These are phyloP conservation scores for Trypanosoma theileri DNA, from an alignment of 208 protist species.

Conservation along the genomic window DNA sequence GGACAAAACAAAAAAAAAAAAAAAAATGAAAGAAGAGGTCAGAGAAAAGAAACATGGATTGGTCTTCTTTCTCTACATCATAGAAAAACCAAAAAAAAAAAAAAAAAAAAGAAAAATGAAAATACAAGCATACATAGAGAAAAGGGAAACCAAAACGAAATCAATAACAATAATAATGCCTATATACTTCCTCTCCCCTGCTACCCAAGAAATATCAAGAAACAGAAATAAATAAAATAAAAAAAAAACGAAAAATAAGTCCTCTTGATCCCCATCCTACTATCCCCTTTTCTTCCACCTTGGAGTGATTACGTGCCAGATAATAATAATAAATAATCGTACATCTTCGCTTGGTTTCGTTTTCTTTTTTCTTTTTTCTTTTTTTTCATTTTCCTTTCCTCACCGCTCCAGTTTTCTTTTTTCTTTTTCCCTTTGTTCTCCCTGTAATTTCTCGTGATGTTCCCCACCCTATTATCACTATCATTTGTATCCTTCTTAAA, in stretches of 20 bases:
- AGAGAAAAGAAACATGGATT: background rate
- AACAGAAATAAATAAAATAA: background rate
- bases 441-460: background rate
- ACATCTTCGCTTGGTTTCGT: too few relatives aligned
- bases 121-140: background rate
- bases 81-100: background rate
- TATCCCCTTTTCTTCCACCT: too few relatives aligned
- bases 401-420: background rate
- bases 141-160: background rate
- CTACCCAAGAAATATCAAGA: background rate
- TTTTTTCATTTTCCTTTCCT: background rate
- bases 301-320: too few relatives aligned
- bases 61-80: background rate
- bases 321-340: too few relatives aligned
- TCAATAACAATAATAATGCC: background rate
- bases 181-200: too few relatives aligned
- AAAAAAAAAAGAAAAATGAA: background rate
- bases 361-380: conserved; percentile 10
- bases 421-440: background rate
- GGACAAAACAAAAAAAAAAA: too few relatives aligned
- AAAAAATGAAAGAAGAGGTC: too few relatives aligned
- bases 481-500: conserved; percentile 35
- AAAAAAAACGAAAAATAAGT: background rate
- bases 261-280: too few relatives aligned
- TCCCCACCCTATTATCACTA: background rate